These are phyloP conservation scores for Gloeophyllum trabeum DNA, from an alignment of 768 basidiomycete genomes.

Conservation along the genomic window DNA sequence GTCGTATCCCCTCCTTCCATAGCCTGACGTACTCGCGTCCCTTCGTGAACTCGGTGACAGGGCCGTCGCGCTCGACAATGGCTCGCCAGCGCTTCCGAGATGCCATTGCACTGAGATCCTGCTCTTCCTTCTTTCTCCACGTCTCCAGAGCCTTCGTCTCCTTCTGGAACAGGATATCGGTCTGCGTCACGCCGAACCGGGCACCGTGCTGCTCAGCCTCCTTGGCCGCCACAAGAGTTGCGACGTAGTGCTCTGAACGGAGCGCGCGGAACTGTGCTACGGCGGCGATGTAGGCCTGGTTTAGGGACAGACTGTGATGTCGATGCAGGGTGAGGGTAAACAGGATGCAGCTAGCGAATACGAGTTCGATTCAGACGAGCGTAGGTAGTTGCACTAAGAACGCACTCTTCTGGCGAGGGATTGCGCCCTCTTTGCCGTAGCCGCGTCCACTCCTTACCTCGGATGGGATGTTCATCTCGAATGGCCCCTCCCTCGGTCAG, in stretches of 20 bases:
- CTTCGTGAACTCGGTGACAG: constrained; percentile 51
- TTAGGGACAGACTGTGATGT: constrained; percentile 49
- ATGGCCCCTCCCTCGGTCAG: constrained; percentile 63
- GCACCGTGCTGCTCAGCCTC: constrained; percentile 77
- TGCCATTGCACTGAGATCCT: constrained; percentile 48
- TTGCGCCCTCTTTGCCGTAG: constrained; percentile 74
- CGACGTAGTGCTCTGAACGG: constrained; percentile 73
- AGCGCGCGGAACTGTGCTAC: constrained; percentile 83
- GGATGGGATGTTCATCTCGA: constrained; percentile 41
- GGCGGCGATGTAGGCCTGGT: constrained; percentile 70
- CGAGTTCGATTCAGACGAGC: constrained; percentile 7
- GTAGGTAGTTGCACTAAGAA: constrained; percentile 7
- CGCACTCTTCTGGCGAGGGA: constrained; percentile 87
- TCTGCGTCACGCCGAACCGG: constrained; percentile 45
- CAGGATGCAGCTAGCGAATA: constrained; percentile 49
- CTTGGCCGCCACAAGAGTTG: constrained; percentile 61
- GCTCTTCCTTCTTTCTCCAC: constrained; percentile 42
- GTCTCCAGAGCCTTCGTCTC: constrained; percentile 52
- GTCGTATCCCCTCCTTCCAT: constrained; percentile 61
- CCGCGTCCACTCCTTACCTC: constrained; percentile 62
- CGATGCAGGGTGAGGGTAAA: constrained; percentile 75
- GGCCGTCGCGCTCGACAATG: constrained; percentile 15
- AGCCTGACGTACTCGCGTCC: constrained; percentile 62
- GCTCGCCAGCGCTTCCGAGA: constrained; percentile 74
- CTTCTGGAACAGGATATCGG: constrained; percentile 47